phyloP scores from a whole-genome alignment of 2,329 filamentous ascomycete species.

The Pyrenochaeta sp. region DNA sequence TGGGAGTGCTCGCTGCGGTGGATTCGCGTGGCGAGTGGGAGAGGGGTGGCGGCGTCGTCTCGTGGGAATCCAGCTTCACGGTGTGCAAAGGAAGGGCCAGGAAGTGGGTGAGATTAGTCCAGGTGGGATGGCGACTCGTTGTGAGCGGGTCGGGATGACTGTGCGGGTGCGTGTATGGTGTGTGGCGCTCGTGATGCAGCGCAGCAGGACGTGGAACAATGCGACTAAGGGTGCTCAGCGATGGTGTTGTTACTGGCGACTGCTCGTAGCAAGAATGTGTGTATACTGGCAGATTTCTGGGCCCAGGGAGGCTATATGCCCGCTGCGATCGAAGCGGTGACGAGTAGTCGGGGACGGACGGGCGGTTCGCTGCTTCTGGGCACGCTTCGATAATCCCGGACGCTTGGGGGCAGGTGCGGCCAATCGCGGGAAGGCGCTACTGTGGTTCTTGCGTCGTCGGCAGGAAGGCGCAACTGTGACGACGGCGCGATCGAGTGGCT shows the following conservation, averaged over 20 bases:
- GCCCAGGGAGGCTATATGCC: constrained; percentile 34
- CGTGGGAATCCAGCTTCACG: constrained; percentile 64
- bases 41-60: constrained; percentile 59
- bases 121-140: constrained; percentile 17
- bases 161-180: constrained; percentile 19
- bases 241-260: constrained; percentile 7
- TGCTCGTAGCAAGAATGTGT: constrained; percentile 6
- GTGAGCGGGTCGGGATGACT: constrained; percentile 17
- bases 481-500: constrained; percentile 15
- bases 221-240: constrained; percentile 6
- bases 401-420: constrained; percentile 25
- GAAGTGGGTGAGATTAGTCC: constrained; percentile 5
- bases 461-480: constrained; percentile 38
- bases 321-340: constrained; percentile 34
- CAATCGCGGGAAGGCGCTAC: constrained; percentile 35
- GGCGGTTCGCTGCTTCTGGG: constrained; percentile 20
- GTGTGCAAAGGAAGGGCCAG: constrained; percentile 21
- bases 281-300: constrained; percentile 18
- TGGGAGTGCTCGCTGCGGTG: constrained; percentile 61
- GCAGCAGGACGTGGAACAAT: not conserved
- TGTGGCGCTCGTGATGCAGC: constrained; percentile 1
- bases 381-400: constrained; percentile 29
- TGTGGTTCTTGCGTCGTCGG: constrained; percentile 29
- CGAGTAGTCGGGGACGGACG: constrained; percentile 27
- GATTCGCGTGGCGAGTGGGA: constrained; percentile 62